Evolutionary conservation across 2,329 filamentous ascomycete species (phyloP).

Genomic region (Pestalotiopsis sp.): DNA sequence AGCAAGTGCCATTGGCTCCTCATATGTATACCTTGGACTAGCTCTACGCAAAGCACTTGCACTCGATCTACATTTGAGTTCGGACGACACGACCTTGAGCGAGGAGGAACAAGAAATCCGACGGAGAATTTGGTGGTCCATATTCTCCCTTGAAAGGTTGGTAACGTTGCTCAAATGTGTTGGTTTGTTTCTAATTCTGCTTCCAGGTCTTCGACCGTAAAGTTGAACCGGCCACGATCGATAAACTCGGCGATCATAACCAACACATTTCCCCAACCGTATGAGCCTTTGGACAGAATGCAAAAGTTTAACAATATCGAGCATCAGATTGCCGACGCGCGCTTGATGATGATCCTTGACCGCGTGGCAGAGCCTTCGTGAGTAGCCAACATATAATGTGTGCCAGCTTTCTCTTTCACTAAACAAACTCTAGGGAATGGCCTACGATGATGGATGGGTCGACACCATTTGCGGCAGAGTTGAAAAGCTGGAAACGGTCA

Average conservation of each 20-base stretch:
- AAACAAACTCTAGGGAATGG: constrained; percentile 5
- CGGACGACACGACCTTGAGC: constrained; percentile 24
- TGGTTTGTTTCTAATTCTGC: neutral
- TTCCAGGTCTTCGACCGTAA: constrained; percentile 24
- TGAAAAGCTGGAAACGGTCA: constrained; percentile 34
- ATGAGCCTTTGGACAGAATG: constrained; percentile 19
- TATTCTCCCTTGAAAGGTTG: constrained; percentile 32
- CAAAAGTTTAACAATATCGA: constrained; percentile 36
- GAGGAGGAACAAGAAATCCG: constrained; percentile 26
- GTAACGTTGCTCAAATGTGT: neutral
- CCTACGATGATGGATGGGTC: neutral
- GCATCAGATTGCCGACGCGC: constrained; percentile 33
- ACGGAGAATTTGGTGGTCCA: constrained; percentile 30
- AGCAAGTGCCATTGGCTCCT: constrained; percentile 34
- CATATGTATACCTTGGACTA: constrained; percentile 33
- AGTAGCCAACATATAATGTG: neutral
- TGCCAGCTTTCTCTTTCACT: neutral
- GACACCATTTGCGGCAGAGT: constrained; percentile 20
- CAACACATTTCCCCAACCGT: constrained; percentile 19
- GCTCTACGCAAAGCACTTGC: constrained; percentile 31
- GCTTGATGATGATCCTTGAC: constrained; percentile 33
- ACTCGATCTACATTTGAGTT: constrained; percentile 28
- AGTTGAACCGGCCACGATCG: constrained; percentile 27
- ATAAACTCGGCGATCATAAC: constrained; percentile 26
- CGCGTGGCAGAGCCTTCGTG: constrained; percentile 28